phyloP scores from a whole-genome alignment of 1,284 basidiomycete genomes.

The Ceratobasidium sp. region DNA sequence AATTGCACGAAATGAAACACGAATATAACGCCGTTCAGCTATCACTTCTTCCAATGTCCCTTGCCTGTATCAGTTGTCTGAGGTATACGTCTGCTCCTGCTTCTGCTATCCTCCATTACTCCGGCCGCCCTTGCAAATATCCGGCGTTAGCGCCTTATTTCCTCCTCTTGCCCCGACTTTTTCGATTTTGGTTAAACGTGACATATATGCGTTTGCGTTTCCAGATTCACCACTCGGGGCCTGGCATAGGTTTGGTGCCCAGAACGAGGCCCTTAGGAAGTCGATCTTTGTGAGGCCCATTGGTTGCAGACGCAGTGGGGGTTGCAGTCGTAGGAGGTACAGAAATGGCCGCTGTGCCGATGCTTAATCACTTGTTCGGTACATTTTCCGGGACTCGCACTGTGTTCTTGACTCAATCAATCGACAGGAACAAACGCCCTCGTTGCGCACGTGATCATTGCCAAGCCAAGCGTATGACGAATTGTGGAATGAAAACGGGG shows the following conservation, averaged over 20 bases:
- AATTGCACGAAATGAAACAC: background rate
- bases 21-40: background rate
- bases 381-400: too few relatives aligned
- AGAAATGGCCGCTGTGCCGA: constrained; percentile 50
- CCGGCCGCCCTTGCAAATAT: constrained; percentile 44
- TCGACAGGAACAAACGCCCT: too few relatives aligned
- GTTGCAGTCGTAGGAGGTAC: constrained; percentile 13
- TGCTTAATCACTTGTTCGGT: too few relatives aligned
- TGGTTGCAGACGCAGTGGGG: constrained; percentile 54
- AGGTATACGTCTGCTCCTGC: constrained; percentile 37
- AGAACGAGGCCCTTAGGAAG: constrained; percentile 77
- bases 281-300: constrained; percentile 73
- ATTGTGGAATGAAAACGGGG: too few relatives aligned
- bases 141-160: constrained; percentile 46
- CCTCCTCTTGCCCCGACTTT: constrained; percentile 45
- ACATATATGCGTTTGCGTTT: constrained; percentile 75
- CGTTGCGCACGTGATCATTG: too few relatives aligned
- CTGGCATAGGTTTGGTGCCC: constrained; percentile 80
- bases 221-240: constrained; percentile 87
- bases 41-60: constrained; percentile 46
- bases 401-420: too few relatives aligned
- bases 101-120: constrained; percentile 49
- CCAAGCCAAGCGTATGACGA: too few relatives aligned
- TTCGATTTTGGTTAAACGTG: constrained; percentile 41
- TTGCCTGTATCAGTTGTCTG: constrained; percentile 35